These are phyloP conservation scores for Corniculantispora saksenae DNA, from an alignment of 2,329 filamentous ascomycete genomes.

Conservation along the genomic window DNA sequence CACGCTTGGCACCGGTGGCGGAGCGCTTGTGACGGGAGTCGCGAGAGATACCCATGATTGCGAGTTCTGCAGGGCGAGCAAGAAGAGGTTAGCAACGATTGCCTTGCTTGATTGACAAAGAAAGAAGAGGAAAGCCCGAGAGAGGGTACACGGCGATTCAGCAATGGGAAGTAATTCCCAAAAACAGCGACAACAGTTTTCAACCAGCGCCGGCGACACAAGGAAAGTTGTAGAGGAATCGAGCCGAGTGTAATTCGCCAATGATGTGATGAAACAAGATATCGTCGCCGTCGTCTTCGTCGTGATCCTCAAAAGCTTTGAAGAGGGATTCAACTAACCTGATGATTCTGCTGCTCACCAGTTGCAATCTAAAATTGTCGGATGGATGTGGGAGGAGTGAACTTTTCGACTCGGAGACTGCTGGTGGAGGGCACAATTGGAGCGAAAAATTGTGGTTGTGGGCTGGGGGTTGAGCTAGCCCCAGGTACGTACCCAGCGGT, in stretches of 20 bases:
- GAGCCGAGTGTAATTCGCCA: neutral
- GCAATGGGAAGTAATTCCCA: neutral
- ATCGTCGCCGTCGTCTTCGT: conserved; percentile 20
- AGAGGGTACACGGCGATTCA: neutral
- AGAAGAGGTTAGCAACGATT: conserved; percentile 28
- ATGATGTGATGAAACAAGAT: conserved; percentile 28
- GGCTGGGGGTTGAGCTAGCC: conserved; percentile 37
- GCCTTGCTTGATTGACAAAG: neutral
- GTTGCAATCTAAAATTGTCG: conserved; percentile 47
- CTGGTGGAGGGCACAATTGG: conserved; percentile 36
- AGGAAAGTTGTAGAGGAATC: neutral
- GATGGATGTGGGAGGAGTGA: conserved; percentile 38
- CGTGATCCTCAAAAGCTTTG: neutral
- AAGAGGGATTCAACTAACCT: conserved; percentile 42
- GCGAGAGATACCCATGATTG: conserved; percentile 99
- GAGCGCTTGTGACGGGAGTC: conserved; percentile 99
- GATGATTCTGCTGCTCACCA: conserved; percentile 50
- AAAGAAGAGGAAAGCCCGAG: neutral
- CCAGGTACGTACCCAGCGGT: conserved; percentile 32
- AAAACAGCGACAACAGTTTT: neutral
- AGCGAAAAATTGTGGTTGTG: conserved; percentile 44
- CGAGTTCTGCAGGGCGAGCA: conserved; percentile 60
- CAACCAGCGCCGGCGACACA: conserved; percentile 2
- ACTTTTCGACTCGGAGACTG: conserved; percentile 35
- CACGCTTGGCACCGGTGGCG: conserved; percentile 96